Base-by-base conservation (phyloP, 1,139 yeast species). In the Groenewaldozyma sp. region DNA sequence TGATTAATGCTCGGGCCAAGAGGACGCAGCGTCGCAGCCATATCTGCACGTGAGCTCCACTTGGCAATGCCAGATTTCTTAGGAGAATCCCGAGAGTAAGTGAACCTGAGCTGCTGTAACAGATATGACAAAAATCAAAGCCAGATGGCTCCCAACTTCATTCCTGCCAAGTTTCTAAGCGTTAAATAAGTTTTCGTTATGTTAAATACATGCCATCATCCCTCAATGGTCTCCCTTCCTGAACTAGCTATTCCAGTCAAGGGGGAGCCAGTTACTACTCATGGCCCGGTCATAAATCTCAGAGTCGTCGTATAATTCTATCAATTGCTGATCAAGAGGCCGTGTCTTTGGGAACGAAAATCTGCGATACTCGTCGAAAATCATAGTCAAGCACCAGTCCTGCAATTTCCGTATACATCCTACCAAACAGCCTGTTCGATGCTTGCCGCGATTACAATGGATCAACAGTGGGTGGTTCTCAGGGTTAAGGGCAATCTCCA, bases 391-490 rank as follows among this genome's bases (percentile, higher is more conserved):
- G 2, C 95, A 81, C 98, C 98, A 91, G 45, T 79, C 76, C 56
- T 91, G 97, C 39, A 88, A 63, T 51, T 93, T 70, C 45, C 98
- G 65, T 32, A 91, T 68, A 50, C 95, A 91, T 2, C 98, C 98
- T 9, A 91, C 91, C 14, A 91, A 68, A 60, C 97, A 91, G 0
- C 98, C 98, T 0, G 98, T 91, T 50, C 98, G 72, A 58, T 91
- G 98, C 52, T 91, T 91, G 6, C 98, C 98, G 43, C 96, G 68
- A 61, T 91, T 91, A 62, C 98, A 91, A 62, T 91, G 98, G 35
- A 91, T 83, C 44, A 91, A 66, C 11, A 91, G 68, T 0, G 98
- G 98, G 44, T 87, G 97, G 59, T 91, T 88, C 14, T 59, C 76
- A 0, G 95, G 95, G 53, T 91, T 70, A 13, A 87, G 61, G 11